Evolutionary conservation across 1,284 basidiomycete genomes (phyloP).

Genomic region (Malassezia dermatis): DNA sequence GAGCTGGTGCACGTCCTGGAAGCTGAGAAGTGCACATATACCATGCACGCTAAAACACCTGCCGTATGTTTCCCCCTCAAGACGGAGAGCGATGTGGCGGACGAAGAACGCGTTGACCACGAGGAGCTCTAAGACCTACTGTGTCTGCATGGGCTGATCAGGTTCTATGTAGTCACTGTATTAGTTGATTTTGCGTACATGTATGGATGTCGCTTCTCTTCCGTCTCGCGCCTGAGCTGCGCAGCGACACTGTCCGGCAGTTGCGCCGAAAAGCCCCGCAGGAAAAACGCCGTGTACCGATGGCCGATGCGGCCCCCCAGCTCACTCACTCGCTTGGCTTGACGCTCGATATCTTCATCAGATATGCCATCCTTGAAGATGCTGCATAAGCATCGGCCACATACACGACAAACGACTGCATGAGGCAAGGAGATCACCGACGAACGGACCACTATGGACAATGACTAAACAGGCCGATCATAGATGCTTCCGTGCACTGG

Average conservation of each 20-base stretch:
- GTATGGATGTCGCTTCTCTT: not conserved
- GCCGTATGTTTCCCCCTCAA: conserved; percentile 60
- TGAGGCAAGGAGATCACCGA: not conserved
- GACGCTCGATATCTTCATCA: not conserved
- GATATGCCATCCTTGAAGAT: not conserved
- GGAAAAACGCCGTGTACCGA: conserved; percentile 7
- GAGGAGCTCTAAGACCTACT: conserved; percentile 7
- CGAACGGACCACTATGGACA: not conserved
- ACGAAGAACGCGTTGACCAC: conserved; percentile 1
- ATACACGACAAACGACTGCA: conserved; percentile 8
- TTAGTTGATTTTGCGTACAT: conserved; percentile 12
- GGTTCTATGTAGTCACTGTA: conserved; percentile 12
- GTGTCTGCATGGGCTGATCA: not conserved
- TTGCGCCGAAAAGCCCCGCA: conserved; percentile 14
- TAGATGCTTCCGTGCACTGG: conserved; percentile 37
- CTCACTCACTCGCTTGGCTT: not conserved
- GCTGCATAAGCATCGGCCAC: not conserved
- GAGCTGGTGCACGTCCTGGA: conserved; percentile 70
- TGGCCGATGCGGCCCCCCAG: conserved; percentile 7
- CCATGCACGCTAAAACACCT: conserved; percentile 73
- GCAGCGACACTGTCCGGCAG: not conserved
- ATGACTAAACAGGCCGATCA: conserved; percentile 15
- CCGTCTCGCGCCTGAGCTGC: not conserved
- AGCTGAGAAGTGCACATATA: conserved; percentile 89
- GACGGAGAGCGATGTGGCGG: not conserved